These are phyloP conservation scores for Priceomyces carsonii DNA, from an alignment of 805 yeast genomes.

Conservation along the genomic window DNA sequence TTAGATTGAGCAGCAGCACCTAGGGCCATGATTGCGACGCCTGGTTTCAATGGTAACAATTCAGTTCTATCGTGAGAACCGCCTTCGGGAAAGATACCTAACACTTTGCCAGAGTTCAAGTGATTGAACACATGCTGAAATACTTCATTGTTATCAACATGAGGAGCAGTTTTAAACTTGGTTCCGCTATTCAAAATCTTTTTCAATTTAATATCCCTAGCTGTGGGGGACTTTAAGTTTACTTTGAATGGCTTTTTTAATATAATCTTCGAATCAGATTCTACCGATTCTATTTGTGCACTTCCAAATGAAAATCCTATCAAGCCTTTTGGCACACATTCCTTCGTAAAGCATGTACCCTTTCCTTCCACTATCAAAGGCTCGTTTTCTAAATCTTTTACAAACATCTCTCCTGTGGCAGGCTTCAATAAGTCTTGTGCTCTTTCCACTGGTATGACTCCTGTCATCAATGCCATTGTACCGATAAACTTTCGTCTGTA, in stretches of 20 bases:
- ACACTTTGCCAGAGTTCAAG: conserved; percentile 29
- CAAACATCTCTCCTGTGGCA: conserved; percentile 29
- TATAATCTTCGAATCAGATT: conserved; percentile 29
- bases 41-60: conserved; percentile 44
- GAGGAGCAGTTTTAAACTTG: conserved; percentile 36
- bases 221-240: conserved; percentile 8
- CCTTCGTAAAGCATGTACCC: conserved; percentile 33
- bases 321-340: conserved; percentile 35
- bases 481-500: conserved; percentile 34
- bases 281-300: conserved; percentile 29
- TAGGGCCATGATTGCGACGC: conserved; percentile 47
- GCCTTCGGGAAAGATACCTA: conserved; percentile 47
- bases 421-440: conserved; percentile 38
- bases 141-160: conserved; percentile 36
- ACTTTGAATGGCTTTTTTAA: conserved; percentile 24
- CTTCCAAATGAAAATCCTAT: conserved; percentile 40
- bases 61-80: conserved; percentile 46
- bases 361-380: conserved; percentile 26
- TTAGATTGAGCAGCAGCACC: conserved; percentile 37
- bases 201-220: conserved; percentile 13
- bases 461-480: conserved; percentile 27
- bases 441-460: conserved; percentile 43
- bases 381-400: conserved; percentile 17
- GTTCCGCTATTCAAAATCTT: conserved; percentile 26
- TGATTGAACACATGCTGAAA: conserved; percentile 40